Conservation (phyloP, 1,284 basidiomycete species). For the Anthracocystis walkeri region DNA sequence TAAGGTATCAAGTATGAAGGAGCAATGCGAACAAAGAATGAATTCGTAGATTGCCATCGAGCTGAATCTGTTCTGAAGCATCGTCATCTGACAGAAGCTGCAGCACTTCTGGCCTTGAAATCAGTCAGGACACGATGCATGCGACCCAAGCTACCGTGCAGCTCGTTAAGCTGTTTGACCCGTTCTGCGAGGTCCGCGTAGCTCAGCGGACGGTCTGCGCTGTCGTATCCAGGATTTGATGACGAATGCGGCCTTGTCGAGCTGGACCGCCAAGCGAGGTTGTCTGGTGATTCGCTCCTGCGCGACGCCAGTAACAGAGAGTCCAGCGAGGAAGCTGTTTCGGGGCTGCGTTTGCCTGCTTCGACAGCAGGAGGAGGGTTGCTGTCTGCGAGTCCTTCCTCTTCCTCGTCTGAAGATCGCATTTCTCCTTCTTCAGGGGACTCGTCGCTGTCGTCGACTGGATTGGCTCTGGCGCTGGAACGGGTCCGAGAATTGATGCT, state of each 20-base stretch:
- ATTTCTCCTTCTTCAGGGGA: slow-evolving; percentile 53
- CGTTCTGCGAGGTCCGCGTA: slow-evolving; percentile 32
- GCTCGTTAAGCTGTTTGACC: slow-evolving; percentile 26
- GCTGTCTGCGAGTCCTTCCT: background rate
- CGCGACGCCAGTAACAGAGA: slow-evolving; percentile 6
- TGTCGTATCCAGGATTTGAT: background rate
- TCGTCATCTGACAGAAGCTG: background rate
- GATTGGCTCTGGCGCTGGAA: background rate
- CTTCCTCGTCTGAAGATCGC: slow-evolving; percentile 38
- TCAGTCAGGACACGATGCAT: slow-evolving; percentile 50
- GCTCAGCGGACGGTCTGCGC: slow-evolving; percentile 24
- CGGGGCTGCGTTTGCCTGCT: background rate
- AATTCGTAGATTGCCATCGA: too few species aligned
- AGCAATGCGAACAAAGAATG: background rate
- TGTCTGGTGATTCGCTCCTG: slow-evolving; percentile 37
- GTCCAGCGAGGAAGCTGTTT: background rate
- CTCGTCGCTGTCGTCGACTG: slow-evolving; percentile 27
- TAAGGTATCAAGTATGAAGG: background rate
- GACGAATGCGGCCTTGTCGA: background rate
- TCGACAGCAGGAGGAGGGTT: background rate
- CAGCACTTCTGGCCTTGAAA: slow-evolving; percentile 26
- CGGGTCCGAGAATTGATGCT: slow-evolving; percentile 19
- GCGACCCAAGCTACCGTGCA: slow-evolving; percentile 44
- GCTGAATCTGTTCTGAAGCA: too few species aligned
- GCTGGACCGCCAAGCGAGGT: slow-evolving; percentile 30